Evolutionary conservation across 2,329 filamentous ascomycete genomes (phyloP).

Genomic region (Fusarium luffae): DNA sequence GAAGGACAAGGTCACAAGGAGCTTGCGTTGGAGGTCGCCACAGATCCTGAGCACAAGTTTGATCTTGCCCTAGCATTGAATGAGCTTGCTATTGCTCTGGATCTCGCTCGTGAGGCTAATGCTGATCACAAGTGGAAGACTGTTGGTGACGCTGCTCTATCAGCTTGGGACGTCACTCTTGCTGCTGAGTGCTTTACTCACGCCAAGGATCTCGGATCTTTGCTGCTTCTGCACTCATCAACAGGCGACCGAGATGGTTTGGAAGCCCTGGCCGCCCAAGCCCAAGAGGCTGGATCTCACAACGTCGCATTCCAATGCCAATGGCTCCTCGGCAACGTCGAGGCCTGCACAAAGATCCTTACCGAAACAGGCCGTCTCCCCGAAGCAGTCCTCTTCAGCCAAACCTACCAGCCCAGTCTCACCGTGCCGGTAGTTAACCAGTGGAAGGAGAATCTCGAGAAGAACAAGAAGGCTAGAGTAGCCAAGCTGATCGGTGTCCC

Average conservation of each 20-base stretch:
- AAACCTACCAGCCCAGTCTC: conserved; percentile 92
- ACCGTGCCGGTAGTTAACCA: conserved; percentile 73
- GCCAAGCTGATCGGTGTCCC: conserved; percentile 85
- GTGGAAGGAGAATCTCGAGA: conserved; percentile 89
- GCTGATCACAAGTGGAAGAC: conserved; percentile 99
- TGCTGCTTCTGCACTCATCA: conserved; percentile 88
- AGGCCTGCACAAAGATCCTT: conserved; percentile 83
- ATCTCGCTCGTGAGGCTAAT: conserved; percentile 84
- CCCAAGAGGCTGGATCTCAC: conserved; percentile 80
- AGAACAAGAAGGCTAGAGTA: conserved; percentile 85
- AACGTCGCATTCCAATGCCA: conserved; percentile 93
- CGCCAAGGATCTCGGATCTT: conserved; percentile 88
- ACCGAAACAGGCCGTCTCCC: conserved; percentile 80
- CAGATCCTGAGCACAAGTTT: conserved; percentile 95
- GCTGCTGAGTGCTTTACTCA: conserved; percentile 94
- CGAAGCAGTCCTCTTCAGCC: conserved; percentile 90
- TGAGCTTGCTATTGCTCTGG: conserved; percentile 85
- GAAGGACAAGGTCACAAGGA: conserved; percentile 98
- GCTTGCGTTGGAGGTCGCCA: conserved; percentile 91
- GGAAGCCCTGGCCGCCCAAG: conserved; percentile 76
- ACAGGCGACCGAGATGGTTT: conserved; percentile 83
- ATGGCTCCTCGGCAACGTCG: conserved; percentile 87
- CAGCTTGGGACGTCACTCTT: conserved; percentile 85
- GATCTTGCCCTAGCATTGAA: conserved; percentile 87
- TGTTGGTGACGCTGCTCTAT: conserved; percentile 89